Percentiles rank a stretch among this genome's conserved stretches.
phyloP scores from a whole-genome alignment of 257 asterid species.

The Solanum piurae region DNA sequence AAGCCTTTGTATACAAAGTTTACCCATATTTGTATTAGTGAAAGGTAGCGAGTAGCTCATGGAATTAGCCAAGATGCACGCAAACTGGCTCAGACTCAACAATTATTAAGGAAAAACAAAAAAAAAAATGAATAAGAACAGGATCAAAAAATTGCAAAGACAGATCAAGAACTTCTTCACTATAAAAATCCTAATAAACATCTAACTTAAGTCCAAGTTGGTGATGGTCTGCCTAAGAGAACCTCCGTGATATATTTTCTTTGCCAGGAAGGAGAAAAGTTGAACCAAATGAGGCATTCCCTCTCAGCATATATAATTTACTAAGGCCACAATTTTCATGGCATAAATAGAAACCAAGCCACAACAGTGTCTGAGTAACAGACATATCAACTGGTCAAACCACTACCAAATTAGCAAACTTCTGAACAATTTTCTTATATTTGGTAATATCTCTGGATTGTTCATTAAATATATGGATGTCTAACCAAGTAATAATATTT shows the following conservation, averaged over 20 bases:
- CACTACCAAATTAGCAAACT: background rate
- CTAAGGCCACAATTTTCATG: background rate
- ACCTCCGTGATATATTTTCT: background rate
- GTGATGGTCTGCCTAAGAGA: background rate
- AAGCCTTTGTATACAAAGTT: background rate
- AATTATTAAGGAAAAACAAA: too few species aligned
- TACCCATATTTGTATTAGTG: background rate
- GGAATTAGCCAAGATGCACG: background rate
- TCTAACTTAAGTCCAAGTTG: background rate
- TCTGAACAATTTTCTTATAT: background rate
- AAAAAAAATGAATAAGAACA: background rate
- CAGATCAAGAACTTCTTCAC: background rate
- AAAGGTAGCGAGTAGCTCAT: background rate
- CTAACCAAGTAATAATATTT: background rate
- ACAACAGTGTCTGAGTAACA: background rate
- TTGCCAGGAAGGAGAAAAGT: background rate
- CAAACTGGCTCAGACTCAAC: background rate
- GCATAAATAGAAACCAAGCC: background rate
- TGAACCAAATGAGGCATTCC: background rate
- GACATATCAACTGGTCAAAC: background rate
- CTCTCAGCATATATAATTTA: background rate
- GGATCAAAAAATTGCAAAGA: background rate
- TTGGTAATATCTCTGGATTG: background rate
- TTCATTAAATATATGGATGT: background rate
- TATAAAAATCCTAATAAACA: background rate